These are phyloP conservation scores for Nicotiana otophora DNA, from an alignment of 257 asterid genomes.

Conservation along the genomic window DNA sequence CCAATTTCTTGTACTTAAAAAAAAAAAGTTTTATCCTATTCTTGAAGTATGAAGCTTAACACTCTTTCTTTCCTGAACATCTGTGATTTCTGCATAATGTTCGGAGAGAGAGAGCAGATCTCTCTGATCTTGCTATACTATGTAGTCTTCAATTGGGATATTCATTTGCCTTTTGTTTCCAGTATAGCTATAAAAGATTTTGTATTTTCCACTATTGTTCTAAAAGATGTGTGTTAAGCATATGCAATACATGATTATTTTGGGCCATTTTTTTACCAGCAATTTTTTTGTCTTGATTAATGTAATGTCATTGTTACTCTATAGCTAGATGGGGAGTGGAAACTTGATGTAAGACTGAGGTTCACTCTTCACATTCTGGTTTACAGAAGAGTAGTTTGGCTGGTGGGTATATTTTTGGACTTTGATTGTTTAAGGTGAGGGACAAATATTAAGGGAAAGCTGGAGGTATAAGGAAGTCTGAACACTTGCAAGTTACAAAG, in stretches of 20 bases:
- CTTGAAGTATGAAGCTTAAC: background rate
- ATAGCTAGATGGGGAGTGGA: background rate
- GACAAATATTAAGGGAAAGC: no score
- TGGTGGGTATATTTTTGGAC: background rate
- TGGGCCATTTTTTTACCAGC: background rate
- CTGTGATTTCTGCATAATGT: background rate
- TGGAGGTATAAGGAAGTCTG: no score
- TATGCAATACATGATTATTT: background rate
- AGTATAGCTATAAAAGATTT: background rate
- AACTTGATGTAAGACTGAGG: background rate
- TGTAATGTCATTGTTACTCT: background rate
- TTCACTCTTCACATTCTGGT: background rate
- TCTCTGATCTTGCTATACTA: background rate
- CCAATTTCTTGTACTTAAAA: background rate
- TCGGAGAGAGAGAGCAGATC: background rate
- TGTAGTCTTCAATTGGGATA: background rate
- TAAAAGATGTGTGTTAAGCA: background rate
- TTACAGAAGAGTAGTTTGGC: background rate
- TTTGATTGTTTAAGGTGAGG: no score
- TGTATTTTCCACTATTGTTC: background rate
- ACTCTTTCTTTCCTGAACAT: background rate
- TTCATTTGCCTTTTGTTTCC: background rate
- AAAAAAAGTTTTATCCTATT: background rate
- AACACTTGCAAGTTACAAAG: no score
- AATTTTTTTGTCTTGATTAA: background rate